Percentiles rank a stretch among this genome's conserved stretches.
phyloP scores from a whole-genome alignment of 2,329 filamentous ascomycete genomes.

The Fusarium palustre region DNA sequence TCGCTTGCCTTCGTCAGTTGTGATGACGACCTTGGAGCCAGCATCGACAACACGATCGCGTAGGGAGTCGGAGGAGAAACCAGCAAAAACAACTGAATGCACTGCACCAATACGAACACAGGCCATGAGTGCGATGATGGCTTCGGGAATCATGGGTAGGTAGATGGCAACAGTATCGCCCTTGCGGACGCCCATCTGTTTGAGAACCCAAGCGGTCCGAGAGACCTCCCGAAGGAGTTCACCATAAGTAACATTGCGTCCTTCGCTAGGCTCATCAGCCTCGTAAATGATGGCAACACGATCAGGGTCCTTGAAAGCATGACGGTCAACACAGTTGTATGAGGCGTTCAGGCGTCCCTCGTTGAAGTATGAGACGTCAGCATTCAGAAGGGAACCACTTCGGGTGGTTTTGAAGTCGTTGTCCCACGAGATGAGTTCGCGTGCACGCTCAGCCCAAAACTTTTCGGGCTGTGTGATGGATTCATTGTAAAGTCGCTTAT shows the following conservation, averaged over 20 bases:
- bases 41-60: slow-evolving; percentile 95
- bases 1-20: slow-evolving; percentile 96
- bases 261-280: slow-evolving; percentile 88
- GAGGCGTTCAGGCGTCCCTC: slow-evolving; percentile 95
- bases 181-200: slow-evolving; percentile 96
- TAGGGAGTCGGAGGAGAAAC: slow-evolving; percentile 96
- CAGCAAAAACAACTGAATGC: slow-evolving; percentile 97
- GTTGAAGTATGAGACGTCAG: slow-evolving; percentile 93
- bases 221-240: slow-evolving; percentile 95
- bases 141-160: slow-evolving; percentile 98
- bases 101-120: slow-evolving; percentile 93
- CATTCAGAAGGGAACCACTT: slow-evolving; percentile 78
- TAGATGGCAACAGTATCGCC: slow-evolving; percentile 98
- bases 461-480: slow-evolving; percentile 89
- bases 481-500: slow-evolving; percentile 77
- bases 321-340: slow-evolving; percentile 97
- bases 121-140: slow-evolving; percentile 89
- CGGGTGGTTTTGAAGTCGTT: slow-evolving; percentile 91
- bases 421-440: slow-evolving; percentile 90
- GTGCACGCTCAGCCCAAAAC: slow-evolving; percentile 90
- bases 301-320: slow-evolving; percentile 94
- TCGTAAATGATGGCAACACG: slow-evolving; percentile 98
- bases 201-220: slow-evolving; percentile 85
- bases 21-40: slow-evolving; percentile 92
- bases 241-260: slow-evolving; percentile 90